Evolutionary conservation across 192 early-diverging fungal species (phyloP), one percentile per base, ranked within the genome.

Genomic region (Gonapodya sp.): DNA sequence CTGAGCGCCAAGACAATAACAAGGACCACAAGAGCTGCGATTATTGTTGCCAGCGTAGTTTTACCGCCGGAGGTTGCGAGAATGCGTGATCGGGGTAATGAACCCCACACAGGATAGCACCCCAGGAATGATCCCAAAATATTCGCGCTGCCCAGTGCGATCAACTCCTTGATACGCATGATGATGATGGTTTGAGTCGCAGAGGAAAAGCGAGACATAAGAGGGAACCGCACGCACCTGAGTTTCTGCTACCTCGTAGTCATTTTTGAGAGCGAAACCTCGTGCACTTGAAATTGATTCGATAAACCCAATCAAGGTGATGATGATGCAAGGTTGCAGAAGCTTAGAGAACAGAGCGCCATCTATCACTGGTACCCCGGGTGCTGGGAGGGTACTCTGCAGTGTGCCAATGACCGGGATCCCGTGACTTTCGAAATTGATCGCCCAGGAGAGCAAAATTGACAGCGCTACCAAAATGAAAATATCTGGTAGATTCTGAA

Each of bases 71-170:
- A 64, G 8, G 24, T 16, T 8, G 46, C 46, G 46, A 64, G 46
- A 24, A 64, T 64, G 24, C 46, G 46, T 24, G 46, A 64, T 64
- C 46, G 46, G 8, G 46, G 46, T 24, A 64, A 24, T 16, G 46
- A 64, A 16, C 46, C 46, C 8, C 8, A 64, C 8, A 64, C 46
- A 64, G 46, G 46, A 24, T 64, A 64, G 72, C 82, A 79, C 1
- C 87, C 86, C 37, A 88, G 79, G 73, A 87, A 81, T 1, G 86
- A 85, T 0, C 82, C 82, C 1, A 86, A 34, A 36, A 88, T n/a
- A 78, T 88, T 88, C 1, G 85, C 85, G 33, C 74, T 77, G 0
- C 86, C 86, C n/a, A 88, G 81, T 1, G 87, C 86, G 83, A 88
- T 84, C 31, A 88, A 77, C 75, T 87, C 88, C 0, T 82, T 81